Evolutionary conservation across 768 basidiomycete genomes (phyloP), one percentile per base, ranked within the genome.

Genomic region (Ramaria sp.): DNA sequence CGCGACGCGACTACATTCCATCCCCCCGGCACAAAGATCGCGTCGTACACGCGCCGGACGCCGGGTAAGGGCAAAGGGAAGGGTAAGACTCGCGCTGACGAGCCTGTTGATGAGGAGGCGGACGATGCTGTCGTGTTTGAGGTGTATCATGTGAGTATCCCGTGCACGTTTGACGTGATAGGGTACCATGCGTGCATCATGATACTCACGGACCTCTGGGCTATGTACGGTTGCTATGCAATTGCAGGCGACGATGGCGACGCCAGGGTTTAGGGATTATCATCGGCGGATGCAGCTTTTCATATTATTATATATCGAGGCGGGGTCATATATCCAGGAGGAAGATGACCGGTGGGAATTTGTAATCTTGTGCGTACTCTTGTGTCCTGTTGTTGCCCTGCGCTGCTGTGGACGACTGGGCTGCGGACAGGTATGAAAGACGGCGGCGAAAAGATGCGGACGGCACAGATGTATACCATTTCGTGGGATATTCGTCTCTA

Each of bases 341-440:
- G 89, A 90, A 5, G 95, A 98, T 66, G 87, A 92, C 20, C 75
- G 78, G 1, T 98, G 95, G 95, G 91, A 97, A 67, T 97, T 98
- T 68, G 79, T 83, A 42, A 74, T 91, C 0, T 70, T 96, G 88
- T 96, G 64, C 57, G 91, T 78, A 12, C 24, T 17, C 15, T 22
- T 2, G 22, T 43, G n/a, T 7, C 34, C 15, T 43, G 30, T 3
- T 4, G 27, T 27, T 5, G 27, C 6, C 20, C 7, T 30, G 31
- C 30, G 39, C 22, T 9, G 54, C 37, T 49, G 34, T 15, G 30
- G 12, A 1, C 13, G 9, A 34, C 34, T 4, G 47, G 15, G 33
- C 27, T 59, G 4, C 11, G 34, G 24, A 20, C 64, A 95, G 91
- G 53, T 96, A 83, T 67, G 91, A 97, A 70, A 89, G 86, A 63